Base-by-base conservation (phyloP, 108 stramenopile species). In the Nitzschia sp. region DNA sequence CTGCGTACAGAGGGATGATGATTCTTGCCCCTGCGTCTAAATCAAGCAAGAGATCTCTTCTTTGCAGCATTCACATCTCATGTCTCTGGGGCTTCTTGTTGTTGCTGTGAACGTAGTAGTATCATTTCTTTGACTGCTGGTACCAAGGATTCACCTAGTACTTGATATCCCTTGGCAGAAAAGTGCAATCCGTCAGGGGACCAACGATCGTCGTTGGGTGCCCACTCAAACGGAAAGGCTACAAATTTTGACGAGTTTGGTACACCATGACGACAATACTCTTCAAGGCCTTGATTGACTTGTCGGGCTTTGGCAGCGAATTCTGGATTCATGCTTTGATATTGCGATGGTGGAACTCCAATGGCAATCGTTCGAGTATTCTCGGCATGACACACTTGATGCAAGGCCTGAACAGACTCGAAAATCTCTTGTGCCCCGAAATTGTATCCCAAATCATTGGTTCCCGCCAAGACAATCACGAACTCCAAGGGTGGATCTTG, bases 361-460 rank as follows among this genome's bases (percentile, higher is more conserved):
- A 92, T 74, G 2, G 85, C 85, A 46, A 91, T 47, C 0, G 87
- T 85, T 9, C 87, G 54, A 9, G 46, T 36, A n/a, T 60, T 56
- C 19, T 60, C 59, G 4, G 54, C 38, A 24, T 63, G 45, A 13
- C 54, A 57, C n/a, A 66, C 34, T 30, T 73, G 54, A 64, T 84
- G 83, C 46, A 82, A 68, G 4, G 64, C 58, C 27, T 29, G 28
- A 46, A 87, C 70, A 59, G 67, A 36, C 30, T 61, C 53, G 5
- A 81, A 19, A 47, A 87, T 89, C 26, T 64, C 38, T 0, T 60
- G 75, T 3, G 63, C 13, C 3, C 9, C 72, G 19, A 69, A 65
- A 18, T 66, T 32, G 70, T 77, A 76, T 30, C 76, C 87, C 49
- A 92, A 70, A 79, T 89, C 88, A 76, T 92, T 89, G 0, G 88